Evolutionary conservation across 2,329 filamentous ascomycete genomes (phyloP), one percentile per base, ranked within the genome.

Genomic region (Dendryphion nanum): DNA sequence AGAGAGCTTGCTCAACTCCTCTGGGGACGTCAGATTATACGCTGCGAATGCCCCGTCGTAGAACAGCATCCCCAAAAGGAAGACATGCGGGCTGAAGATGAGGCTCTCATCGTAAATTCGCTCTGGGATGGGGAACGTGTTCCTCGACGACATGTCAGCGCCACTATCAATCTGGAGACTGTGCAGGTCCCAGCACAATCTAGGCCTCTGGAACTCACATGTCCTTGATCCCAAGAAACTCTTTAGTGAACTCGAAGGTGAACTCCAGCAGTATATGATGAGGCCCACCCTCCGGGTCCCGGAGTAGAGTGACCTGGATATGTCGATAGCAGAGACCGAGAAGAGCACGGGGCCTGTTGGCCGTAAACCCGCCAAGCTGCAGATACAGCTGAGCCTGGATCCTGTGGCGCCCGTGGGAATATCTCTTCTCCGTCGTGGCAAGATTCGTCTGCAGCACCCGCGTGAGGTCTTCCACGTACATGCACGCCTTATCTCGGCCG

Each of bases 181-280:
- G n/a, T n/a, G n/a, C n/a, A n/a, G n/a, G n/a, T n/a, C n/a, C n/a
- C n/a, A n/a, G n/a, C n/a, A n/a, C n/a, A n/a, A n/a, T n/a, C n/a
- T n/a, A n/a, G n/a, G n/a, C n/a, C 21, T 7, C n/a, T 24, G 21
- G n/a, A n/a, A 43, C 45, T 21, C 45, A 51, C 42, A 44, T 40
- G 21, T 50, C 48, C 41, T 50, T 52, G 12, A 42, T 36, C 6
- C 41, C 41, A 30, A 47, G 41, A 30, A 35, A 52, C 35, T 44
- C 2, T 33, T 52, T 45, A 5, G 39, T 50, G 30, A 52, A 52
- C 28, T 51, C 41, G 19, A 37, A 52, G n/a, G 42, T 45, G 37
- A 48, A 51, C 30, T 51, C 39, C 10, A 49, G 34, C n/a, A 47
- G 35, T 5, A 48, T 29, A 6, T 23, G 31, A 39, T 50, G 19